Percentiles rank a stretch among this genome's conserved stretches.
Conservation (phyloP, 345 rosid species). For the Rhodamnia rubescens region DNA sequence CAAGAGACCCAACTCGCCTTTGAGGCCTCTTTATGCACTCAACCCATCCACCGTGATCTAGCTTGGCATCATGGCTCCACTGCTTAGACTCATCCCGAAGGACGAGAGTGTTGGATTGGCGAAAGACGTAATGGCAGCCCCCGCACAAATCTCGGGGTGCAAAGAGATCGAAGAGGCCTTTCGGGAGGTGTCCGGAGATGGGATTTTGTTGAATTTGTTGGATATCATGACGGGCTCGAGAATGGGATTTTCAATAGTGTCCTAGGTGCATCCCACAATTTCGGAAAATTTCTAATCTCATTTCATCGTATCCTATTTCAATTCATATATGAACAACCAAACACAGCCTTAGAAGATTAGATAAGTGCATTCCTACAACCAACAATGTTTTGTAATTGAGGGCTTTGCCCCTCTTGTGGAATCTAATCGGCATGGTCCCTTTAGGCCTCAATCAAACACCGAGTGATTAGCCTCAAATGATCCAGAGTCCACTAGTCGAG, state of each 20-base stretch:
- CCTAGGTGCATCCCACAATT: not conserved
- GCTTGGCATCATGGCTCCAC: conserved; percentile 49
- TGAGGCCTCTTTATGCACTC: conserved; percentile 51
- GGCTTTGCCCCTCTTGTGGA: not conserved
- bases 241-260: not conserved
- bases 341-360: not conserved
- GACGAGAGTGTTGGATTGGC: conserved; percentile 58
- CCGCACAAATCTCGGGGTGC: conserved; percentile 71
- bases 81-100: conserved; percentile 46
- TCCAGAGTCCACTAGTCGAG: not conserved
- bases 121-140: conserved; percentile 77
- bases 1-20: conserved; percentile 32
- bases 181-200: conserved; percentile 29
- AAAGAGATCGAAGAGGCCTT: conserved; percentile 61
- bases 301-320: not conserved
- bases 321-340: not conserved
- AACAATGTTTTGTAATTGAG: not conserved
- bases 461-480: not conserved
- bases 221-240: conserved; percentile 57
- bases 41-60: conserved; percentile 49
- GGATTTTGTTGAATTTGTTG: conserved; percentile 51
- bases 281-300: not conserved
- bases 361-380: not conserved
- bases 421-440: not conserved
- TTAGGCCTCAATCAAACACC: not conserved